Evolutionary conservation across 2,329 filamentous ascomycete genomes (phyloP), one percentile per base, ranked within the genome.

Genomic region (Cercospora sp.): DNA sequence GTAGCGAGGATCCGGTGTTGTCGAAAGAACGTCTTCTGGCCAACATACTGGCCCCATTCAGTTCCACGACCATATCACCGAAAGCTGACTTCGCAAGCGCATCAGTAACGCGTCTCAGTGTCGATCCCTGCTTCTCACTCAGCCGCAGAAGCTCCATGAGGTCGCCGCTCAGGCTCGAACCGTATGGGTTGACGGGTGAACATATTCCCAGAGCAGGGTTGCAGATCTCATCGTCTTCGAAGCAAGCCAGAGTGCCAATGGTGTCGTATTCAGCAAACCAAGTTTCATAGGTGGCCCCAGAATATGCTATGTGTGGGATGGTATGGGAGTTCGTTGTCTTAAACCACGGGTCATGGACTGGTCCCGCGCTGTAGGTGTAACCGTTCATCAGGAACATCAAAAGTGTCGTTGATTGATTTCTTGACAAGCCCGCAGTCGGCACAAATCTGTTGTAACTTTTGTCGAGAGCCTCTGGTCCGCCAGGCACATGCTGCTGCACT

Each of bases 201-300:
- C 60, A 62, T 4, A 28, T 12, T 26, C 7, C 60, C 8, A 45
- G 20, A 28, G 60, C 60, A 45, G 23, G 4, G 23, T 62, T 62
- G 40, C 60, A 62, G 60, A 62, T 51, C 12, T 62, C 60, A 28
- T 62, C 60, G 40, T 62, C 60, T 62, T 62, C 60, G 13, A 62
- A 62, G 40, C 60, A 62, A 31, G 60, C 60, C 33, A 62, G 40
- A 51, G 60, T 62, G 18, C 60, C 40, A 16, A 62, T 62, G n/a
- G 31, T 23, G 23, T 62, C 60, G 30, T 45, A 62, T 18, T 62
- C 60, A 42, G 60, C 60, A 13, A 36, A 62, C 60, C 60, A 62
- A 42, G 60, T 62, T 31, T 62, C 60, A 20, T 45, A 62, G n/a
- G 5, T 12, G 18, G 20, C 60, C 9, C 60, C 60, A 10, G 20